phyloP scores from a whole-genome alignment of 176 grass and related monocot genomes.

The Bothriochloa decipiens region DNA sequence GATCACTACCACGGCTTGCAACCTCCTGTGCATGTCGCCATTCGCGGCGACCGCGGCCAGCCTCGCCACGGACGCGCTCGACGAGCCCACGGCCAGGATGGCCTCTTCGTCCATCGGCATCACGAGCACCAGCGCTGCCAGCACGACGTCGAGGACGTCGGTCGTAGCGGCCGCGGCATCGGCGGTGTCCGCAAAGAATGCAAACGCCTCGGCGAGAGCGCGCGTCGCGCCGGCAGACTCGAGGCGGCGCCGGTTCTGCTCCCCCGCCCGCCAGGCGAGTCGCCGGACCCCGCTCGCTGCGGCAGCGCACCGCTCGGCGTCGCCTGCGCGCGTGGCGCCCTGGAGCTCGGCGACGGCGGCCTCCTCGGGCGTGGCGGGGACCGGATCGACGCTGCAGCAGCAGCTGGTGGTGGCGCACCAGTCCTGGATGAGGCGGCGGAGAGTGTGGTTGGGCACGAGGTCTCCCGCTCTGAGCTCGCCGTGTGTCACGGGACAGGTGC shows the following conservation, averaged over 20 bases:
- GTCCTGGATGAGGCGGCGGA: slow-evolving; percentile 58
- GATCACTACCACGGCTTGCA: slow-evolving; percentile 40
- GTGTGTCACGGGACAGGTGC: slow-evolving; percentile 48
- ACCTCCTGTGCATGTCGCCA: slow-evolving; percentile 38
- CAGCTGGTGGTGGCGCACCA: slow-evolving; percentile 53
- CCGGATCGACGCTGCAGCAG: slow-evolving; percentile 27
- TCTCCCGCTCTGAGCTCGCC: slow-evolving; percentile 36
- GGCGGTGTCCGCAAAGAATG: slow-evolving; percentile 1
- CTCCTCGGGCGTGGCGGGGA: slow-evolving; percentile 33
- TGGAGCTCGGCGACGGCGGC: background rate
- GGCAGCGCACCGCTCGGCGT: slow-evolving; percentile 14
- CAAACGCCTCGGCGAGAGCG: slow-evolving; percentile 38
- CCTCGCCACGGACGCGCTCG: slow-evolving; percentile 21
- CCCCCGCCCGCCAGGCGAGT: slow-evolving; percentile 11
- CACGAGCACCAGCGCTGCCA: slow-evolving; percentile 48
- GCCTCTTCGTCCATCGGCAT: slow-evolving; percentile 50
- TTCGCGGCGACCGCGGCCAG: slow-evolving; percentile 35
- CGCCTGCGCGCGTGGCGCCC: background rate
- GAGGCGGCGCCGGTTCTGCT: slow-evolving; percentile 40
- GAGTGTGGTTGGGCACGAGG: slow-evolving; percentile 65
- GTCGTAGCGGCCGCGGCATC: background rate
- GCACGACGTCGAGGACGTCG: slow-evolving; percentile 25
- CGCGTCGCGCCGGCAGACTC: slow-evolving; percentile 25
- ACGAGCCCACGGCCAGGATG: slow-evolving; percentile 20
- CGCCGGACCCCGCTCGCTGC: slow-evolving; percentile 24